Evolutionary conservation across 495 filamentous ascomycete species (phyloP), one percentile per base, ranked within the genome.

Genomic region (Penicillium turbatum): DNA sequence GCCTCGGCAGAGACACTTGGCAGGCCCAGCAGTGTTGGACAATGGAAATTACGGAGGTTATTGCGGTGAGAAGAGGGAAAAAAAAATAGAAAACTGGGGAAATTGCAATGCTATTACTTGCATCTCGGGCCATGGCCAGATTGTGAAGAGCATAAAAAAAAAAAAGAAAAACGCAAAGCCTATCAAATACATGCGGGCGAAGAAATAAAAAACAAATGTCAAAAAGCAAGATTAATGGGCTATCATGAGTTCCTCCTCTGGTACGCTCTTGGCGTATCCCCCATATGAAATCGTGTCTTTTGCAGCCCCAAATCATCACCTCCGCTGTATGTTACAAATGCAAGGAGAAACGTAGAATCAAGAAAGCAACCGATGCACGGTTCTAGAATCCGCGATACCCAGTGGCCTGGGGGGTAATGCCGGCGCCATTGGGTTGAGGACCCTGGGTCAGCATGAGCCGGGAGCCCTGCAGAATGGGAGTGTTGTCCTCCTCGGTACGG

Each of bases 381-480:
- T 15, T 54, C 53, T 79, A 84, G 61, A 86, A 86, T 38, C 71
- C 77, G 43, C 79, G 73, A 63, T 79, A 91, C 48, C 89, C 89
- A 41, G 90, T 95, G 42, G 85, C 77, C 70, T 92, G 88, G 48
- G 90, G 83, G 34, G 86, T 83, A 49, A 92, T 84, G 5, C 90
- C 90, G 35, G 34, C 45, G 30, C 45, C 47, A 59, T 93, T 95
- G 16, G 87, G 79, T 56, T 90, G 87, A 58, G 90, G 86, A 6
- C 95, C 93, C 64, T 95, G 90, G n/a, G 95, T 99, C 61, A 99
- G 85, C 92, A 97, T 96, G 44, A 99, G 79, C n/a, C 93, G 83
- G 52, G 84, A 87, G 45, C 87, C 89, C 48, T 91, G 88, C 32
- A 99, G 82, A 61, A 99, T 99, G 7, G 95, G 95, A 3, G 90